Percentiles rank a stretch among this genome's conserved stretches.
phyloP scores from a whole-genome alignment of 2,329 filamentous ascomycete genomes.

The Pseudovirgaria hyperparasitica region DNA sequence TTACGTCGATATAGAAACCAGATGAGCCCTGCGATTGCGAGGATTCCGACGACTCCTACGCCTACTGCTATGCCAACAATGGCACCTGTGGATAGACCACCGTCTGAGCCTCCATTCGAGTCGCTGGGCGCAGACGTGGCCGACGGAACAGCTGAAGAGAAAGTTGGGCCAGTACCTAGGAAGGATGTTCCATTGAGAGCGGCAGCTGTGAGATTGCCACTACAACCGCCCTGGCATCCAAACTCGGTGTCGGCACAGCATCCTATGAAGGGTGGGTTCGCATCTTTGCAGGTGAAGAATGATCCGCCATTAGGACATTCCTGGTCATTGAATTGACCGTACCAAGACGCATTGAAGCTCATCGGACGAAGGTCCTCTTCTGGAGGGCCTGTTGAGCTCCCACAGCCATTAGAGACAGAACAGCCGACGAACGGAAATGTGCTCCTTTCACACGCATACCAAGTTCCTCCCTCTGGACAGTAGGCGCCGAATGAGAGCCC shows the following conservation, averaged over 20 bases:
- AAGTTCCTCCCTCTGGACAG: conserved; percentile 15
- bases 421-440: conserved; percentile 20
- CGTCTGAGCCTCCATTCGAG: no score
- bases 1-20: conserved; percentile 16
- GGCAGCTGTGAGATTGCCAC: no score
- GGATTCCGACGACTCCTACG: conserved; percentile 22
- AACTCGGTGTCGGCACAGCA: conserved; percentile 17
- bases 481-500: conserved; percentile 15
- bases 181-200: no score
- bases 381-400: conserved; percentile 14
- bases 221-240: no score
- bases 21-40: conserved; percentile 12
- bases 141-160: no score
- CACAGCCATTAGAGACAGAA: conserved; percentile 15
- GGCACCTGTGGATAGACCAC: conserved; percentile 19
- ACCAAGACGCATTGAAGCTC: conserved; percentile 13
- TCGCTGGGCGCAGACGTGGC: no score
- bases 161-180: no score
- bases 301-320: conserved; percentile 8
- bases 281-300: conserved; percentile 18
- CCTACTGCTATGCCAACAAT: conserved; percentile 45
- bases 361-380: conserved; percentile 10
- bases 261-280: conserved; percentile 16
- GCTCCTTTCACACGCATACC: conserved; percentile 14
- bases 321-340: conserved; percentile 11